Base-by-base conservation (phyloP, 108 stramenopile genomes). In the Fragilaria crotonensis region DNA sequence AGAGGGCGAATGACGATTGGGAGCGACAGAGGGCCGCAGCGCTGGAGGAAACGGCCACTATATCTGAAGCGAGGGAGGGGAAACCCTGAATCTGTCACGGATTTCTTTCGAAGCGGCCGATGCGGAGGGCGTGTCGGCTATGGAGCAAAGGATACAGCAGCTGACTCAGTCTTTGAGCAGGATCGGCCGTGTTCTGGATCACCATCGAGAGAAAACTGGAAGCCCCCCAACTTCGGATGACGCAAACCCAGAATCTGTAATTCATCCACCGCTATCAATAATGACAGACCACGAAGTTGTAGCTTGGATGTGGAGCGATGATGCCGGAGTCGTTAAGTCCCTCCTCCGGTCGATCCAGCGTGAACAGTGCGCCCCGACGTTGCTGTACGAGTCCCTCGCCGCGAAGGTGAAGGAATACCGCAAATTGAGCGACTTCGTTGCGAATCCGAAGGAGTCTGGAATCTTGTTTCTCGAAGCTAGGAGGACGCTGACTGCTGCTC, bases 141-240 rank as follows among this genome's bases (percentile, higher is more conserved):
- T 92, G 90, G 86, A 85, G 54, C 86, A 92, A 54, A 73, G 90
- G 18, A 87, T 92, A 57, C 90, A 92, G 51, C 84, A 85, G 64
- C 72, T 93, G 46, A 81, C 91, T 2, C 87, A 89, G 46, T 72
- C 81, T 23, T 65, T 93, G 20, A 83, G 79, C 48, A 72, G 87
- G 45, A 75, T 93, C 28, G 91, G 91, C 25, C 81, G 91, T 63
- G 87, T 89, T 54, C 72, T 93, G 36, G 84, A 87, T 59, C 73
- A 87, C 19, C 91, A 93, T 67, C 59, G 91, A 63, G 85, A 89
- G 25, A 57, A 30, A 30, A 57, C 59, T 2, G 63, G 44, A 25
- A 30, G 46, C 26, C 25, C 22, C 18, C 21, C 51, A 3, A 7
- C 22, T 56, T 2, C 17, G 53, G 28, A 50, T 14, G 62, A 55